A percentile compares a stretch with the other conserved stretches of the same genome.
Evolutionary conservation across 1,284 basidiomycete genomes (phyloP).

Genomic region (Neolentinus lepideus): DNA sequence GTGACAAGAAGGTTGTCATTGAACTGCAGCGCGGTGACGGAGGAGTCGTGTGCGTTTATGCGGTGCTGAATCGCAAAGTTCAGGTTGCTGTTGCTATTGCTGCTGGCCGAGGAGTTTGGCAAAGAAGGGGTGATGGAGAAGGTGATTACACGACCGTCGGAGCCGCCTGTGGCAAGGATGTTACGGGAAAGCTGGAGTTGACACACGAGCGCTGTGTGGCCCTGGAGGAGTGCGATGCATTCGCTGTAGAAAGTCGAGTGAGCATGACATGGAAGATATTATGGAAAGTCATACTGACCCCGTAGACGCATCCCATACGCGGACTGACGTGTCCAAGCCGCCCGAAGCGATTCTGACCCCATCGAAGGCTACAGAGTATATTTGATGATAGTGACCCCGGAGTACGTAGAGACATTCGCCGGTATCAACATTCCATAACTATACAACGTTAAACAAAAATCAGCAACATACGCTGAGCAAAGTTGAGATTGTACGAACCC

Average conservation of each 20-base stretch:
- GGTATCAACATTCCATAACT: slow-evolving; percentile 84
- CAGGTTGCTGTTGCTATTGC: no score
- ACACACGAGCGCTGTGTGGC: slow-evolving; percentile 92
- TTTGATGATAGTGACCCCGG: slow-evolving; percentile 86
- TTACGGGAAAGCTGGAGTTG: slow-evolving; percentile 79
- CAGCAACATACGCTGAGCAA: slow-evolving; percentile 4
- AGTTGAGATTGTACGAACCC: slow-evolving; percentile 44
- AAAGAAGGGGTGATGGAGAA: slow-evolving; percentile 62
- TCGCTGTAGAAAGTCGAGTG: slow-evolving; percentile 35
- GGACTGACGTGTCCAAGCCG: slow-evolving; percentile 85
- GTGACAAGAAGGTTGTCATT: slow-evolving; percentile 76
- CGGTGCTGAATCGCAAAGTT: slow-evolving; percentile 35
- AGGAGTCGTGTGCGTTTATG: slow-evolving; percentile 83
- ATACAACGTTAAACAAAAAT: slow-evolving; percentile 2
- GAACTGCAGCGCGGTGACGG: slow-evolving; percentile 87
- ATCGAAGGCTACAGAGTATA: slow-evolving; percentile 93
- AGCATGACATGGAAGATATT: slow-evolving; percentile 1
- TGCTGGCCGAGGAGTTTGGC: slow-evolving; percentile 28
- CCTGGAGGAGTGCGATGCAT: slow-evolving; percentile 83
- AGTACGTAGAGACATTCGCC: slow-evolving; percentile 83
- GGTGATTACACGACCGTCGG: slow-evolving; percentile 90
- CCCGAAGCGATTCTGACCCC: slow-evolving; percentile 83
- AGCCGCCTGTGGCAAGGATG: slow-evolving; percentile 85
- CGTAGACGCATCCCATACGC: slow-evolving; percentile 79
- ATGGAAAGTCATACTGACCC: slow-evolving; percentile 44